Evolutionary conservation across 2,329 filamentous ascomycete genomes (phyloP).

Genomic region (Trichoderma sp.): DNA sequence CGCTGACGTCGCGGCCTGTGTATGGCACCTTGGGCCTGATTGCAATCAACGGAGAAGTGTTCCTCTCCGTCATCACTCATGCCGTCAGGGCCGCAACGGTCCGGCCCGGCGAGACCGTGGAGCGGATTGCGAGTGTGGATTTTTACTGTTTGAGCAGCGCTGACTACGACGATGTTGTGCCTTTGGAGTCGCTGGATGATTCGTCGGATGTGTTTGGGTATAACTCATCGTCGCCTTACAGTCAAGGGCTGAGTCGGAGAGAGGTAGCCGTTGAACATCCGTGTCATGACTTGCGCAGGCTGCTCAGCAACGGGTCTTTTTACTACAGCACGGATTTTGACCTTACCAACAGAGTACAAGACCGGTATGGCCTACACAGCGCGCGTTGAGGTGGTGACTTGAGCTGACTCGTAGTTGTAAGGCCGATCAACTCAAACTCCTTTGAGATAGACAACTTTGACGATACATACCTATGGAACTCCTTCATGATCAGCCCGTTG

Average conservation of each 20-base stretch:
- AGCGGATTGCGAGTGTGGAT: constrained; percentile 80
- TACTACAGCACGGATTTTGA: constrained; percentile 99
- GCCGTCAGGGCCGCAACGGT: constrained; percentile 77
- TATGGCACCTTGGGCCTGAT: constrained; percentile 88
- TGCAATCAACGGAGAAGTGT: constrained; percentile 78
- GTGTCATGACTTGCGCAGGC: constrained; percentile 84
- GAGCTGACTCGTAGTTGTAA: constrained; percentile 33
- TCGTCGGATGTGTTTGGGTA: constrained; percentile 48
- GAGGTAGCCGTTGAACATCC: constrained; percentile 80
- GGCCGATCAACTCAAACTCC: constrained; percentile 69
- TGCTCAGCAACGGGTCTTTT: constrained; percentile 89
- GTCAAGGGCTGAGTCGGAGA: constrained; percentile 54
- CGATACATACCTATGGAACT: constrained; percentile 94
- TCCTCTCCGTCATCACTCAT: constrained; percentile 83
- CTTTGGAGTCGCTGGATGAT: constrained; percentile 53
- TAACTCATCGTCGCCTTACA: constrained; percentile 40
- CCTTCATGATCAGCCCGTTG: constrained; percentile 93
- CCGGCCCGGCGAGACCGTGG: constrained; percentile 82
- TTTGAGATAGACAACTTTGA: constrained; percentile 94
- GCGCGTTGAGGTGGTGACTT: background rate
- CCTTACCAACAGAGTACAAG: constrained; percentile 86
- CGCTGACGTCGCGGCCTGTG: constrained; percentile 69
- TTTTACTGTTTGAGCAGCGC: constrained; percentile 90
- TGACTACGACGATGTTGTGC: constrained; percentile 76
- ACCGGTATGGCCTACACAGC: constrained; percentile 54